Evolutionary conservation across 2,329 filamentous ascomycete genomes (phyloP).

Genomic region (Arachnopeziza araneosa): DNA sequence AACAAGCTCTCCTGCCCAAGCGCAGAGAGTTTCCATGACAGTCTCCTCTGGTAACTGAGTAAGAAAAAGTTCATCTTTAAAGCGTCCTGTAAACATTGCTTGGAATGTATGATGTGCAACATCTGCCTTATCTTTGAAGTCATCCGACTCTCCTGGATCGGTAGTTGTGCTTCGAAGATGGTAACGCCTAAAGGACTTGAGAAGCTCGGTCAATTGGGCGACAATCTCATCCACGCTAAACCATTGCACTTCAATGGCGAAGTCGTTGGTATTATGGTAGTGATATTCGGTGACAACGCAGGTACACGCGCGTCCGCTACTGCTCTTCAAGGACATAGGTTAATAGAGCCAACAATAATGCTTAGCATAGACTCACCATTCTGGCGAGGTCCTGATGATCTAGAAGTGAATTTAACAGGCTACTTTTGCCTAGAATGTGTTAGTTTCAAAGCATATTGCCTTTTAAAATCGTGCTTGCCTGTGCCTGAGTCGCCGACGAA

Average conservation of each 20-base stretch:
- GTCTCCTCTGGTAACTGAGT: conserved; percentile 1
- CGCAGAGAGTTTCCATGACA: conserved; percentile 2
- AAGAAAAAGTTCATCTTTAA: conserved; percentile 7
- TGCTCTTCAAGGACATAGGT: conserved; percentile 32
- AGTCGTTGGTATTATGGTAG: conserved; percentile 7
- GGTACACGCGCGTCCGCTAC: conserved; percentile 40
- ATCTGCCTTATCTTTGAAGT: conserved; percentile 7
- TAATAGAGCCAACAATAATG: not conserved
- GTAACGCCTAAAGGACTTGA: conserved; percentile 7
- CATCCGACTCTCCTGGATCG: conserved; percentile 5
- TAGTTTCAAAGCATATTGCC: not conserved
- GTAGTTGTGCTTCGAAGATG: conserved; percentile 10
- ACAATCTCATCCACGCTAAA: conserved; percentile 8
- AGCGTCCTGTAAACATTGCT: conserved; percentile 9
- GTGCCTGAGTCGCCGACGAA: conserved; percentile 45
- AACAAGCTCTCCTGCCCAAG: conserved; percentile 3
- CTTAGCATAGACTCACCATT: conserved; percentile 32
- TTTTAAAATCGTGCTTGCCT: conserved; percentile 28
- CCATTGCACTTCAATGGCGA: conserved; percentile 10
- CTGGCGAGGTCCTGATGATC: conserved; percentile 37
- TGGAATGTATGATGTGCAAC: conserved; percentile 7
- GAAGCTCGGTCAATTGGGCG: conserved; percentile 7
- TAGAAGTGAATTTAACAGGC: conserved; percentile 43
- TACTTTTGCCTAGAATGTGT: conserved; percentile 39
- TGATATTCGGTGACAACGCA: conserved; percentile 25